Evolutionary conservation across 495 filamentous ascomycete genomes (phyloP).

Genomic region (Parathielavia hyrcaniae): DNA sequence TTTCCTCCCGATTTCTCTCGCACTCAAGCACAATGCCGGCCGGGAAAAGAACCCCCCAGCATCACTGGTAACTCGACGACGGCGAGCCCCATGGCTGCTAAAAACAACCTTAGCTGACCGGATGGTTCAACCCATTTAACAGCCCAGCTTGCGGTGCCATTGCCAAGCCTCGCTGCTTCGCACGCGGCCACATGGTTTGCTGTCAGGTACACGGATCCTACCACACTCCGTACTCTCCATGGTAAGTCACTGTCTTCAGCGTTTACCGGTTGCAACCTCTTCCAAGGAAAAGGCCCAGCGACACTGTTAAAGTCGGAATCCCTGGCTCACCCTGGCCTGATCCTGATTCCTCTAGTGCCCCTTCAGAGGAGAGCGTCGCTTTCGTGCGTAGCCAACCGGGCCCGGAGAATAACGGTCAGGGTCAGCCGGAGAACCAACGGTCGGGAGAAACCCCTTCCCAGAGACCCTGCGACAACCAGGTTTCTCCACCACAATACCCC

Average conservation of each 20-base stretch:
- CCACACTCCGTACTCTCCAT: constrained; percentile 8
- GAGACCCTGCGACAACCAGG: too few relatives aligned
- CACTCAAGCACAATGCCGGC: not conserved
- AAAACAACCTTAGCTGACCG: not conserved
- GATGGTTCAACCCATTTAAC: not conserved
- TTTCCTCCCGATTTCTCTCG: not conserved
- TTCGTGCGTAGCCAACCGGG: too few relatives aligned
- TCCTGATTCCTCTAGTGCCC: too few relatives aligned
- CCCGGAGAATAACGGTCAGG: too few relatives aligned
- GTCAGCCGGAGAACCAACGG: too few relatives aligned
- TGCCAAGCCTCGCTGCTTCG: constrained; percentile 15
- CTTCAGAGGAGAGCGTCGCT: too few relatives aligned
- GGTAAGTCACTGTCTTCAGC: constrained; percentile 3
- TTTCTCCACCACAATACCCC: too few relatives aligned
- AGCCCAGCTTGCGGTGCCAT: constrained; percentile 13
- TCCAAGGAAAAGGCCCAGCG: too few relatives aligned
- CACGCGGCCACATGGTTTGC: not conserved
- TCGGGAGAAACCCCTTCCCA: too few relatives aligned
- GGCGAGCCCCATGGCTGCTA: not conserved
- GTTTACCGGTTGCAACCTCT: too few relatives aligned
- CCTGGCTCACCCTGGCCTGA: too few relatives aligned
- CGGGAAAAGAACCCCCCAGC: constrained; percentile 5
- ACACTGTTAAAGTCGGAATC: too few relatives aligned
- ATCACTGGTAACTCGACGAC: constrained; percentile 12
- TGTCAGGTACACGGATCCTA: constrained; percentile 8